Conservation (phyloP, 805 yeast genomes). For the Zygoascus biomembranicola region DNA sequence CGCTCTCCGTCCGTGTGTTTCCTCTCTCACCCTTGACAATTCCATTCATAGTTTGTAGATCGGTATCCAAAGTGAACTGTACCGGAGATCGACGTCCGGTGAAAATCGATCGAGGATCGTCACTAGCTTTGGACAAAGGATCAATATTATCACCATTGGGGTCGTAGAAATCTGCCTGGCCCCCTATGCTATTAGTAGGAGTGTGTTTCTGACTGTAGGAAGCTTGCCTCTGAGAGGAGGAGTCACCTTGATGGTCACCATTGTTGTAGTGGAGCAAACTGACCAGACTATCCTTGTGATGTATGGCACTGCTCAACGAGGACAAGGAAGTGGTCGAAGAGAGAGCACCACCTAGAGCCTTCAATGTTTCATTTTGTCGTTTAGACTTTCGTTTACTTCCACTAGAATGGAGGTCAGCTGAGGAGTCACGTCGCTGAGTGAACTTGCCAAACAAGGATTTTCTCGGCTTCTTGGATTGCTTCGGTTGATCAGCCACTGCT, state of each 20-base stretch:
- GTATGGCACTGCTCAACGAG: background rate
- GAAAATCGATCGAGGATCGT: background rate
- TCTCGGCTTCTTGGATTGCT: background rate
- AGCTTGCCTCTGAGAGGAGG: background rate
- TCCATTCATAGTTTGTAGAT: conserved; percentile 44
- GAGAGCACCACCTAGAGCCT: background rate
- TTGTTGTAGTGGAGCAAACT: background rate
- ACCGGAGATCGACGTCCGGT: background rate
- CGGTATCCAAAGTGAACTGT: conserved; percentile 33
- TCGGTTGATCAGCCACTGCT: background rate
- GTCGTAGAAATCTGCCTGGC: background rate
- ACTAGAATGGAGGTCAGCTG: background rate
- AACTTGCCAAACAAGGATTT: conserved; percentile 1
- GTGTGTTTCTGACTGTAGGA: background rate
- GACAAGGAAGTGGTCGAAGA: background rate
- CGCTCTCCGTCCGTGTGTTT: background rate
- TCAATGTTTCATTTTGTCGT: background rate
- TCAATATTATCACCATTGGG: background rate
- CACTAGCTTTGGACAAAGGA: background rate
- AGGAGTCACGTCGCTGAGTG: conserved; percentile 1
- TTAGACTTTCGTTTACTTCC: background rate
- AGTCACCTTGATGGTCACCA: background rate
- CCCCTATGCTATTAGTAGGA: background rate
- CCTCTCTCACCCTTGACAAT: conserved; percentile 28
- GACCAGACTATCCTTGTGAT: background rate